Base-by-base conservation (phyloP, 306 rosid species). In the Trifolium dubium region DNA sequence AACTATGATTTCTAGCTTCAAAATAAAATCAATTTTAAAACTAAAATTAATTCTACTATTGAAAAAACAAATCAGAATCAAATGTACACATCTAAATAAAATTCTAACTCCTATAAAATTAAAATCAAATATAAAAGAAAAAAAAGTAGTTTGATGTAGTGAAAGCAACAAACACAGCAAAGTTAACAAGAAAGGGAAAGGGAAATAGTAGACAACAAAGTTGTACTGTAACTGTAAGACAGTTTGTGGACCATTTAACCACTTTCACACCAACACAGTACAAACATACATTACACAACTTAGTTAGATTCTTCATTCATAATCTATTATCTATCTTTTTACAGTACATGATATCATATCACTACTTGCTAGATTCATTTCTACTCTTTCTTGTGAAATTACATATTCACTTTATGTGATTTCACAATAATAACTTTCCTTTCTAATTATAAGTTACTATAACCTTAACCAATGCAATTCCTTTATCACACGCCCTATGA, bases 231-330 rank as follows among this genome's bases (percentile, higher is more conserved):
- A 37, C 32, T 29, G 23, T 23, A 47, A 62, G 54, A 54, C 74
- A 54, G 77, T 29, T 6, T 56, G 73, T 54, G 77, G 66, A 46
- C 55, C 69, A 70, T 72, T 76, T 76, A 53, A 53, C 73, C 80
- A 19, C 30, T 23, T 69, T 46, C 31, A 55, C 71, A 41, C 46
- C 53, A 31, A 46, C 77, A 72, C 70, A 72, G 79, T 72, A 5
- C 4, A 5, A 31, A 5, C 4, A 31, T 5, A 31, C 2, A 31
- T n/a, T n/a, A 51, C 67, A 43, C 5, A 59, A 51, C 72, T 53
- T 62, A 8, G 79, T 64, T 76, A 76, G 82, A 80, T 80, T 83
- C 87, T 74, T 80, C 76, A 84, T 74, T 44, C 41, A 30, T 18
- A 12, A 46, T 76, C 80, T 65, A 64, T 65, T 80, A 80, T 69